Evolutionary conservation across 2,329 filamentous ascomycete genomes (phyloP), one percentile per base, ranked within the genome.

Genomic region (Helminthosporium solani): DNA sequence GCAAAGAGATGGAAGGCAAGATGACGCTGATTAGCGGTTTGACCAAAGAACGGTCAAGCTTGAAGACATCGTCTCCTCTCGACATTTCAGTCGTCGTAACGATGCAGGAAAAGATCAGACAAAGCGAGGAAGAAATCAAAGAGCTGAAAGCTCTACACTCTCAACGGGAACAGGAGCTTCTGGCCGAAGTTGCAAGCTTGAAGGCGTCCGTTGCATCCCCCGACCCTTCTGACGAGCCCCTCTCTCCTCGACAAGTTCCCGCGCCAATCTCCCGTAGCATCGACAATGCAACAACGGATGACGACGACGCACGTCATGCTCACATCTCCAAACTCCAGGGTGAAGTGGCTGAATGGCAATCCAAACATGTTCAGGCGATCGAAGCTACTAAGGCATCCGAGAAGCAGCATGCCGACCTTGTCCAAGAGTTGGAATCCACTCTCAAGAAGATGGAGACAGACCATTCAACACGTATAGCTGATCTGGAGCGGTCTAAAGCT

Each of bases 1-100:
- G 89, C 75, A 96, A 90, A 75, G 94, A 99, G 70, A 95, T 97
- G 86, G 94, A 99, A 66, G 85, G 82, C 52, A 99, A 99, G 80
- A 90, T 92, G 77, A 88, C 89, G 23, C 91, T 99, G 64, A 97
- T 99, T 58, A 89, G 90, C 23, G 94, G 94, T 6, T 78, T 99
- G 53, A 95, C 94, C 3, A 86, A 94, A 43, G 95, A 99, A 71
- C 81, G 95, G 48, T 92, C 90, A 2, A 96, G 90, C 72, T 79
- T 96, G 73, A 90, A 92, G 67, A 81, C 78, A 67, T 78, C 79
- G 2, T 87, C 87, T 19, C 87, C 90, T 7, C 85, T 96, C 64
- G 94, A 99, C 64, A 95, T 96, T 67, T 91, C 89, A 0, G 85
- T 96, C 54, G 86, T 97, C 25, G 87, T 89, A 3, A 86, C 85